A percentile compares a stretch with the other conserved stretches of the same genome.
Evolutionary conservation across 768 basidiomycete genomes (phyloP).

Genomic region (Pisolithus orientalis): DNA sequence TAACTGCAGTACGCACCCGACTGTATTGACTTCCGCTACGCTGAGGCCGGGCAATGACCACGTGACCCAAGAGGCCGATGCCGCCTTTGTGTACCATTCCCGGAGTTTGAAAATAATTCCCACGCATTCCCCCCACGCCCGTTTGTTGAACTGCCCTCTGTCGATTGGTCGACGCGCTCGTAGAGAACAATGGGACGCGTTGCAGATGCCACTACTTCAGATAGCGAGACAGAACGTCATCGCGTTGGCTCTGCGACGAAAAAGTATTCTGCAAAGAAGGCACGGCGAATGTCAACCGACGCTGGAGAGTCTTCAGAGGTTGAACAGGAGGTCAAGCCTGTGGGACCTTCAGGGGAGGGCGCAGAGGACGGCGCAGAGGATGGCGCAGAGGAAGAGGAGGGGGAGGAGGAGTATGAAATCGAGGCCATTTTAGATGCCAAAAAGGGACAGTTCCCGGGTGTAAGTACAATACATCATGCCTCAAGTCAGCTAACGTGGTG

Average conservation of each 20-base stretch:
- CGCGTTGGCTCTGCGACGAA: conserved; percentile 20
- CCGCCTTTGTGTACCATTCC: background rate
- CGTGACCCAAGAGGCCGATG: background rate
- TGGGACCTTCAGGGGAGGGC: conserved; percentile 19
- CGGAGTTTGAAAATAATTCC: conserved; percentile 9
- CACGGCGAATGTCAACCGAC: conserved; percentile 14
- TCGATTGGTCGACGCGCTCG: conserved; percentile 12
- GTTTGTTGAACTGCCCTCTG: conserved; percentile 7
- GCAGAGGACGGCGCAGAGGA: conserved; percentile 32
- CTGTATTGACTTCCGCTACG: no score
- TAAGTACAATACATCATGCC: conserved; percentile 11
- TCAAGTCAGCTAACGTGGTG: conserved; percentile 7
- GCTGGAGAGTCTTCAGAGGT: conserved; percentile 10
- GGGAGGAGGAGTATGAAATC: conserved; percentile 62
- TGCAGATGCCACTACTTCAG: conserved; percentile 16
- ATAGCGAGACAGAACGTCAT: conserved; percentile 19
- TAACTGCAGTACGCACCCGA: no score
- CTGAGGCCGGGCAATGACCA: background rate
- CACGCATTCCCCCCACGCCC: conserved; percentile 16
- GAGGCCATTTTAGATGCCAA: conserved; percentile 68
- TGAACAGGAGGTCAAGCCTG: conserved; percentile 25
- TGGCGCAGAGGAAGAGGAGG: conserved; percentile 28
- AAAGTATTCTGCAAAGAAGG: conserved; percentile 25
- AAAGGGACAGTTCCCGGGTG: conserved; percentile 48
- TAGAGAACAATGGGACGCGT: conserved; percentile 17